These are phyloP conservation scores for Marasmius fiardii DNA, from an alignment of 1,284 basidiomycete species.

Conservation along the genomic window DNA sequence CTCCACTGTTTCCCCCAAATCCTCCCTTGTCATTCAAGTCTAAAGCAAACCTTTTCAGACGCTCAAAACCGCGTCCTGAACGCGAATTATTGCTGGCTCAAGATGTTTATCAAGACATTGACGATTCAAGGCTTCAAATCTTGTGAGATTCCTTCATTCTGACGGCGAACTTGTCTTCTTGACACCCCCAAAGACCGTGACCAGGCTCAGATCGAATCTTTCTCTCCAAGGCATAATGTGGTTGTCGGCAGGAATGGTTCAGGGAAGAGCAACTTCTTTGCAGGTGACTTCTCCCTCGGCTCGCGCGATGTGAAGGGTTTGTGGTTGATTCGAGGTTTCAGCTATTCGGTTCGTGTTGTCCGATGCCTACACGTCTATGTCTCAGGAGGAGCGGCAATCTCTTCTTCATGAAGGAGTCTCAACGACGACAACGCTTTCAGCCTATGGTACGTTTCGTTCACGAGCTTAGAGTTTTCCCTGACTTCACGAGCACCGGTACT, in stretches of 20 bases:
- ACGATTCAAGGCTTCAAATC: slow-evolving; percentile 98
- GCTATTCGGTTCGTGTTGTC: slow-evolving; percentile 97
- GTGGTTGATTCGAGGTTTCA: slow-evolving; percentile 22
- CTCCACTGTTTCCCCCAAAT: not conserved
- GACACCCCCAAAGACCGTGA: slow-evolving; percentile 54
- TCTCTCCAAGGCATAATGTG: slow-evolving; percentile 86
- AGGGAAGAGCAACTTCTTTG: slow-evolving; percentile 97
- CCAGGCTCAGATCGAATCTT: slow-evolving; percentile 80
- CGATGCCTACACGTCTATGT: slow-evolving; percentile 96
- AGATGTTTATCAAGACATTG: slow-evolving; percentile 87
- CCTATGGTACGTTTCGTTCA: slow-evolving; percentile 65
- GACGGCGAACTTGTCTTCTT: slow-evolving; percentile 7
- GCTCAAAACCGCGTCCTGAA: not conserved
- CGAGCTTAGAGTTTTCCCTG: not conserved
- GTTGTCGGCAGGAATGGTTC: slow-evolving; percentile 95
- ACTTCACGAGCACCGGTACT: slow-evolving; percentile 20
- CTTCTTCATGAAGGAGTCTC: slow-evolving; percentile 93
- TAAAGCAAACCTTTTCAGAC: not conserved
- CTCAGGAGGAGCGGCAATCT: slow-evolving; percentile 88
- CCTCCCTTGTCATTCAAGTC: no score
- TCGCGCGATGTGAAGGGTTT: not conserved
- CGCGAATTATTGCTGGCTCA: not conserved
- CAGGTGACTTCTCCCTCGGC: slow-evolving; percentile 48
- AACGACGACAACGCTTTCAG: slow-evolving; percentile 86
- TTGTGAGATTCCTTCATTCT: slow-evolving; percentile 46